A percentile compares a stretch with the other conserved stretches of the same genome.
Evolutionary conservation across 371 early-diverging fungal species (phyloP).

Genomic region (Entomophthora muscae): DNA sequence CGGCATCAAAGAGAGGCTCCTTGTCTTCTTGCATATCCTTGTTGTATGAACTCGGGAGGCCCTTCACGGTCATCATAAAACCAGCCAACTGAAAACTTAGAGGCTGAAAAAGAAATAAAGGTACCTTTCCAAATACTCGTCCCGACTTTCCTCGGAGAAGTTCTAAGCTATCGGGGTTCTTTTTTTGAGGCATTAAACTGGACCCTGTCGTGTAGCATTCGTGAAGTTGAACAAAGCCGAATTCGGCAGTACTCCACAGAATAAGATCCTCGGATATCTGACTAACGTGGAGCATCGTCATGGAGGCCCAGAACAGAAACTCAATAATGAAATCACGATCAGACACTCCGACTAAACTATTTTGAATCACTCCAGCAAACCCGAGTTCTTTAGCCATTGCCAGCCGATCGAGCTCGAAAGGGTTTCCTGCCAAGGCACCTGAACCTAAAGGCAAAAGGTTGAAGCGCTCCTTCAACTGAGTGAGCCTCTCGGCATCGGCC

Average conservation of each 20-base stretch:
- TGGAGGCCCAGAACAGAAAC: constrained; percentile 74
- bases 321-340: constrained; percentile 95
- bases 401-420: constrained; percentile 82
- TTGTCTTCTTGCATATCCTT: constrained; percentile 98
- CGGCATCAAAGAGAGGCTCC: constrained; percentile 91
- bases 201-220: constrained; percentile 96
- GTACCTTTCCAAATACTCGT: constrained; percentile 78
- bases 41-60: constrained; percentile 92
- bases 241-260: constrained; percentile 78
- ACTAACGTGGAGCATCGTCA: constrained; percentile 81
- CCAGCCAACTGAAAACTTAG: constrained; percentile 47
- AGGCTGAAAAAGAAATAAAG: neutral
- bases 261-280: constrained; percentile 91
- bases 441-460: constrained; percentile 78
- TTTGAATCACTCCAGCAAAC: constrained; percentile 64
- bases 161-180: constrained; percentile 93
- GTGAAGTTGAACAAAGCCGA: constrained; percentile 79
- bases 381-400: constrained; percentile 73
- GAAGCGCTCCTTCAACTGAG: constrained; percentile 55
- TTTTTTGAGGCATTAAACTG: constrained; percentile 97
- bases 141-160: constrained; percentile 91
- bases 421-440: constrained; percentile 95
- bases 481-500: constrained; percentile 67
- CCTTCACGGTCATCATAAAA: constrained; percentile 94
- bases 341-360: constrained; percentile 75